phyloP scores from a whole-genome alignment of 2,329 filamentous ascomycete genomes.

The Cladophialophora exuberans region DNA sequence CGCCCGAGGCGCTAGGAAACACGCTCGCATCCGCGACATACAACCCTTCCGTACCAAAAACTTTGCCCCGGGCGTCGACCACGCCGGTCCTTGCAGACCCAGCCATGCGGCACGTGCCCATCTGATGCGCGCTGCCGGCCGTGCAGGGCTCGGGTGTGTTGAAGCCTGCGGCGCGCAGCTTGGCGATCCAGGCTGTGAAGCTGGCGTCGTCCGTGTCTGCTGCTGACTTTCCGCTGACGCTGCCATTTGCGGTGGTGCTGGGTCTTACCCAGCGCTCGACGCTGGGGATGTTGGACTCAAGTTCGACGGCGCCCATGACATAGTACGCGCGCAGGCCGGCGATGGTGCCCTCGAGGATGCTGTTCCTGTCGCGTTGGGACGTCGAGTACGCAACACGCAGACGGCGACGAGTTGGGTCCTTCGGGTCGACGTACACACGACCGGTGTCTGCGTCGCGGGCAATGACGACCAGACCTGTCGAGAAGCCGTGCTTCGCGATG shows the following conservation, averaged over 20 bases:
- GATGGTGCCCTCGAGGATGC: slow-evolving; percentile 72
- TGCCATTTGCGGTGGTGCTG: background rate
- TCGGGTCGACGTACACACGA: slow-evolving; percentile 72
- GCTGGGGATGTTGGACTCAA: slow-evolving; percentile 67
- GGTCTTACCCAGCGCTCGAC: slow-evolving; percentile 65
- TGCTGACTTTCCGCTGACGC: background rate
- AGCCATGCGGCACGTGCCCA: slow-evolving; percentile 56
- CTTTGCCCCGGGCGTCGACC: slow-evolving; percentile 49
- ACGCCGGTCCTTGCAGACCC: slow-evolving; percentile 45
- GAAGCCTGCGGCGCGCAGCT: slow-evolving; percentile 51
- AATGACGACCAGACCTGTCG: slow-evolving; percentile 73
- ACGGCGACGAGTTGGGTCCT: slow-evolving; percentile 68
- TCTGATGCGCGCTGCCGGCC: slow-evolving; percentile 53
- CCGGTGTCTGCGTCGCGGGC: slow-evolving; percentile 77
- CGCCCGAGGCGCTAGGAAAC: slow-evolving; percentile 55
- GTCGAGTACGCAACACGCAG: slow-evolving; percentile 71
- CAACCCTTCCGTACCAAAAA: slow-evolving; percentile 51
- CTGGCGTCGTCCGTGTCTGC: slow-evolving; percentile 49
- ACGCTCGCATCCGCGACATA: slow-evolving; percentile 56
- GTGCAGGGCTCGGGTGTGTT: slow-evolving; percentile 48
- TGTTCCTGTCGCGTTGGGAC: slow-evolving; percentile 71
- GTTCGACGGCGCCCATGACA: slow-evolving; percentile 77
- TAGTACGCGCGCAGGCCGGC: slow-evolving; percentile 77
- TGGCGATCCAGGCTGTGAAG: slow-evolving; percentile 59
- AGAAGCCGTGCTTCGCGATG: slow-evolving; percentile 68